These are phyloP conservation scores for Penicillium sp. DNA, from an alignment of 2,329 filamentous ascomycete species.

Conservation along the genomic window DNA sequence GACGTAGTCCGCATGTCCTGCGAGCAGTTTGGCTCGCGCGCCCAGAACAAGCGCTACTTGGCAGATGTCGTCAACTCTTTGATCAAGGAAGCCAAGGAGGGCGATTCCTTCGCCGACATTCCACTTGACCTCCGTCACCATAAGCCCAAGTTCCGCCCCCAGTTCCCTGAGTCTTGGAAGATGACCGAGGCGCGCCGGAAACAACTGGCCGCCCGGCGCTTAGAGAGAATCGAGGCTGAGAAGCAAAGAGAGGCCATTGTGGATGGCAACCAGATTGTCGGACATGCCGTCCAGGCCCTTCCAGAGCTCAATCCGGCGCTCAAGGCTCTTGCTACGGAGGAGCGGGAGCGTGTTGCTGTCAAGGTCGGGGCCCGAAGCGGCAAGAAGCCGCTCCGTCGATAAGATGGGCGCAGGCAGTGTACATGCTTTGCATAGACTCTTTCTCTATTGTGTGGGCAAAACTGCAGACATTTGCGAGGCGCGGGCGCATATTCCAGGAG, in stretches of 20 bases:
- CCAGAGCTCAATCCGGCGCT: constrained; percentile 35
- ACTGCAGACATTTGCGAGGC: constrained; percentile 33
- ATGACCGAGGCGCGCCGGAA: constrained; percentile 67
- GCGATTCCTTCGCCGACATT: constrained; percentile 82
- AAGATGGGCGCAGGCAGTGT: constrained; percentile 16
- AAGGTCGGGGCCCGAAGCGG: constrained; percentile 22
- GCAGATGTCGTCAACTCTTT: constrained; percentile 72
- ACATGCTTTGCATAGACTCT: constrained; percentile 22
- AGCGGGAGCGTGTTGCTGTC: constrained; percentile 28
- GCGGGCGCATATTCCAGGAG: constrained; percentile 34
- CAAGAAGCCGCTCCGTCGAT: constrained; percentile 22
- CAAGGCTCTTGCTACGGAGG: constrained; percentile 23
- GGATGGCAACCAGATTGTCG: constrained; percentile 44
- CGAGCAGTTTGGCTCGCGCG: constrained; percentile 81
- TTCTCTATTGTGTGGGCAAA: constrained; percentile 23
- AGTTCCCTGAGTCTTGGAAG: constrained; percentile 80
- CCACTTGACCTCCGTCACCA: constrained; percentile 87
- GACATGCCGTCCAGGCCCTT: constrained; percentile 31
- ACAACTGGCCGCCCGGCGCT: constrained; percentile 63
- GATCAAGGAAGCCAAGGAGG: constrained; percentile 72
- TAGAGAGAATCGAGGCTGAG: constrained; percentile 54
- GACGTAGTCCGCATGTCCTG: constrained; percentile 84
- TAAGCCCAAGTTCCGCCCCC: constrained; percentile 62
- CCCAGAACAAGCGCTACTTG: constrained; percentile 96
- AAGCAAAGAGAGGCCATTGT: constrained; percentile 58